phyloP scores from a whole-genome alignment of 2,329 filamentous ascomycete species.

The Alternaria triticina region DNA sequence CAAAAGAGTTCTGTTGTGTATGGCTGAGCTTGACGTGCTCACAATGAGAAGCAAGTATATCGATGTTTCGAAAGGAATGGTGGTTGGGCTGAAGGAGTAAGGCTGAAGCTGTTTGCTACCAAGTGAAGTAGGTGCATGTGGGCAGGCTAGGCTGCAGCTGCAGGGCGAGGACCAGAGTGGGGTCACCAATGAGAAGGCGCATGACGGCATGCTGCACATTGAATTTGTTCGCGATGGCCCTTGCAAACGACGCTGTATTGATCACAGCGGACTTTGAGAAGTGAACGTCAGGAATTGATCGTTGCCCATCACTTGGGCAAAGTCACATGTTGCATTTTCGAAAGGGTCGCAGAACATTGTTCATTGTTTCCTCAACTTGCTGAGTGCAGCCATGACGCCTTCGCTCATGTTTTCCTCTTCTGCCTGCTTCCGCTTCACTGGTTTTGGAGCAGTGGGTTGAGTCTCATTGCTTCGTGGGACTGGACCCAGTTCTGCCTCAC shows the following conservation, averaged over 20 bases:
- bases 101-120: conserved; percentile 4
- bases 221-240: not conserved
- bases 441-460: conserved; percentile 15
- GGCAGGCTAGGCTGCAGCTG: conserved; percentile 3
- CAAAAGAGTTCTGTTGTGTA: not conserved
- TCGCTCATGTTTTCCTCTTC: conserved; percentile 60
- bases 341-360: not conserved
- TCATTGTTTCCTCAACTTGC: conserved; percentile 57
- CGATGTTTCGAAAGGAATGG: not conserved
- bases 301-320: not conserved
- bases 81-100: not conserved
- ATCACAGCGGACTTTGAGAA: not conserved
- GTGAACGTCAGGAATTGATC: not conserved
- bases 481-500: conserved; percentile 29
- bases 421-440: conserved; percentile 45
- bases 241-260: not conserved
- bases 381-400: conserved; percentile 65
- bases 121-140: not conserved
- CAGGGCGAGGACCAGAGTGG: not conserved
- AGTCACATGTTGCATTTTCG: not conserved
- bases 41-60: not conserved
- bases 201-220: not conserved
- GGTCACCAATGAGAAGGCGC: conserved; percentile 7
- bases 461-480: conserved; percentile 29
- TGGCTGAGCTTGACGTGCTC: not conserved